These are phyloP conservation scores for Stemphylium lycopersici DNA, from an alignment of 2,329 filamentous ascomycete species.

Conservation along the genomic window DNA sequence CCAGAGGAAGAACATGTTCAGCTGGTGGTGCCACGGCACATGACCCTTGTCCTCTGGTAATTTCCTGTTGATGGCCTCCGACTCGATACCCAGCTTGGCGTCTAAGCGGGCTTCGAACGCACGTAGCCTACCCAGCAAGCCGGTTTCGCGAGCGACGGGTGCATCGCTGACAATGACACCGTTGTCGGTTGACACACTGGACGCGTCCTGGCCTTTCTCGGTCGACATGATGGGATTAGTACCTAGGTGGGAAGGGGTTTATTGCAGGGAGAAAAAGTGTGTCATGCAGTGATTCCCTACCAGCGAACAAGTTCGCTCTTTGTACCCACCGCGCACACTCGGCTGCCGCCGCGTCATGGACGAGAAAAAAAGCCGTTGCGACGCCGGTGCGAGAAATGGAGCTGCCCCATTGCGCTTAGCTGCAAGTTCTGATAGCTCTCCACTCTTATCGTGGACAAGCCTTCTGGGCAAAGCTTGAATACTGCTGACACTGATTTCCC, in stretches of 20 bases:
- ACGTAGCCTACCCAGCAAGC: conserved; percentile 25
- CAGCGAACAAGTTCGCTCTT: not conserved
- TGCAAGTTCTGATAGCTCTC: conserved; percentile 12
- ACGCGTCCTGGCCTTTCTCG: conserved; percentile 22
- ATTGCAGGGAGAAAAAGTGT: not conserved
- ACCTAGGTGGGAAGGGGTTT: not conserved
- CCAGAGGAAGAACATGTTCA: conserved; percentile 53
- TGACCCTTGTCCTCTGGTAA: conserved; percentile 34
- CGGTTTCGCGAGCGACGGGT: conserved; percentile 14
- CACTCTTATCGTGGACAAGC: conserved; percentile 28
- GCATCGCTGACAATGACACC: conserved; percentile 6
- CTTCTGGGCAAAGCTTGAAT: conserved; percentile 23
- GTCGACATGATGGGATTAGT: conserved; percentile 14
- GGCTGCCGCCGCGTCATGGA: conserved; percentile 15
- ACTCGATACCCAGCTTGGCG: conserved; percentile 29
- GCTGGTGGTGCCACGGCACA: conserved; percentile 35
- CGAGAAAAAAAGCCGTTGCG: conserved; percentile 11
- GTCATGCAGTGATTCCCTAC: not conserved
- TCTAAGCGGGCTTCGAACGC: conserved; percentile 29
- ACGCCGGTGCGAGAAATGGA: conserved; percentile 5
- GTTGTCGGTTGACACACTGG: conserved; percentile 19
- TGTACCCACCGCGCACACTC: not conserved
- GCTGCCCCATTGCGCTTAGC: conserved; percentile 21
- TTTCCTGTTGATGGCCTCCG: conserved; percentile 33
- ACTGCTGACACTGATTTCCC: not conserved